These are phyloP conservation scores for Cephalotrichum gorgonifer DNA, from an alignment of 2,329 filamentous ascomycete species.

Conservation along the genomic window DNA sequence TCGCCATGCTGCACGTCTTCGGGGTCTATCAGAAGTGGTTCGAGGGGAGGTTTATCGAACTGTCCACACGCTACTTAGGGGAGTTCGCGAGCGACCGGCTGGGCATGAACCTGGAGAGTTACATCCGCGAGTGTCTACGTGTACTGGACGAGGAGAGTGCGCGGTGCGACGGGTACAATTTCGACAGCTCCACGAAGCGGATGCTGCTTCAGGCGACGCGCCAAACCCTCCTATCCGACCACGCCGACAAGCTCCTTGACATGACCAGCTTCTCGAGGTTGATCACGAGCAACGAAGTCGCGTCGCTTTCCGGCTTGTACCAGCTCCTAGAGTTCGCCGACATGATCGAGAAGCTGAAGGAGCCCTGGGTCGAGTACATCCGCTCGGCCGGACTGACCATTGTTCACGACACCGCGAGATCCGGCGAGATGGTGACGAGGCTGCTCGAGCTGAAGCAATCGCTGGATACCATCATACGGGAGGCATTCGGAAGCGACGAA, in stretches of 20 bases:
- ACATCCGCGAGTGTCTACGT: conserved; percentile 59
- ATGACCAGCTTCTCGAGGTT: conserved; percentile 59
- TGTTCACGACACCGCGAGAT: conserved; percentile 67
- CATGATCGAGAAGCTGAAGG: conserved; percentile 59
- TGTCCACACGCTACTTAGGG: conserved; percentile 58
- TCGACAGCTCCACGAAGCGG: conserved; percentile 75
- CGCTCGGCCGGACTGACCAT: conserved; percentile 63
- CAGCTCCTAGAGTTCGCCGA: conserved; percentile 61
- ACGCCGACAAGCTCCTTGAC: conserved; percentile 56
- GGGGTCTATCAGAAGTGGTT: conserved; percentile 71
- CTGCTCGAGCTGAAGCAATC: conserved; percentile 72
- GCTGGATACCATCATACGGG: conserved; percentile 65
- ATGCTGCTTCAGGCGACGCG: conserved; percentile 67
- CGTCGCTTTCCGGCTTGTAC: conserved; percentile 68
- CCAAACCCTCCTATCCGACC: conserved; percentile 57
- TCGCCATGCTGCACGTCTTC: conserved; percentile 79
- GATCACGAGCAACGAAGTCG: conserved; percentile 57
- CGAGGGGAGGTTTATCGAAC: conserved; percentile 61
- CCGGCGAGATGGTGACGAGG: conserved; percentile 77
- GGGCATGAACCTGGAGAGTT: conserved; percentile 56
- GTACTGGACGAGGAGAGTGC: conserved; percentile 63
- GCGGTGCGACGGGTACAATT: conserved; percentile 69
- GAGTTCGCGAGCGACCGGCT: conserved; percentile 61
- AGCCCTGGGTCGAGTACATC: conserved; percentile 73
- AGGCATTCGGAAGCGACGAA: conserved; percentile 70